These are phyloP conservation scores for Anethum foeniculum DNA, from an alignment of 140 eudicot species.

Conservation along the genomic window DNA sequence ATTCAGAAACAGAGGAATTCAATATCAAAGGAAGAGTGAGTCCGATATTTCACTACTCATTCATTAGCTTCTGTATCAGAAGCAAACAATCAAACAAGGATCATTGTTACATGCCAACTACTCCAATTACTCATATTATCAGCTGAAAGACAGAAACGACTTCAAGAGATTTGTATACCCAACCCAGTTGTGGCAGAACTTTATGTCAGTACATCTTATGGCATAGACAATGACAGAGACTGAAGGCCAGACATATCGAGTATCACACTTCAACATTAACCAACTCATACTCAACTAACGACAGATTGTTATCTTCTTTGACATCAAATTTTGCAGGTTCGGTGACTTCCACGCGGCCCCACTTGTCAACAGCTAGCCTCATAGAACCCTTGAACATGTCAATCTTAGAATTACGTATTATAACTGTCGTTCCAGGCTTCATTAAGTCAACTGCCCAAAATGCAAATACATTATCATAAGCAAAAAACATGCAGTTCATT, in stretches of 20 bases:
- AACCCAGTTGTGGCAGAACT: slow-evolving; percentile 5
- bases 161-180: slow-evolving; percentile 12
- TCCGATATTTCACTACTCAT: neutral
- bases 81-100: neutral
- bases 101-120: slow-evolving; percentile 13
- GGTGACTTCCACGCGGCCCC: slow-evolving; percentile 66
- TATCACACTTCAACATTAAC: slow-evolving; percentile 49
- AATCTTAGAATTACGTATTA: slow-evolving; percentile 70
- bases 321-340: slow-evolving; percentile 55
- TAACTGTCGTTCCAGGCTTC: slow-evolving; percentile 61
- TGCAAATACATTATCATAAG: slow-evolving; percentile 6
- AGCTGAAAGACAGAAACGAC: neutral
- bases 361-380: slow-evolving; percentile 76
- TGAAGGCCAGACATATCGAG: neutral
- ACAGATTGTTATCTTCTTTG: slow-evolving; percentile 67
- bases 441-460: slow-evolving; percentile 52
- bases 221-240: slow-evolving; percentile 8
- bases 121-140: slow-evolving; percentile 9
- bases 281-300: slow-evolving; percentile 68
- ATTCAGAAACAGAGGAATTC: neutral
- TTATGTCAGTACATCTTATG: slow-evolving; percentile 6
- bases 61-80: slow-evolving; percentile 1
- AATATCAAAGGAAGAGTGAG: neutral
- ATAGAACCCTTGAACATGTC: slow-evolving; percentile 79
- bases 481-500: neutral